Evolutionary conservation across 495 filamentous ascomycete species (phyloP).

Genomic region (Podospora fimiseda): DNA sequence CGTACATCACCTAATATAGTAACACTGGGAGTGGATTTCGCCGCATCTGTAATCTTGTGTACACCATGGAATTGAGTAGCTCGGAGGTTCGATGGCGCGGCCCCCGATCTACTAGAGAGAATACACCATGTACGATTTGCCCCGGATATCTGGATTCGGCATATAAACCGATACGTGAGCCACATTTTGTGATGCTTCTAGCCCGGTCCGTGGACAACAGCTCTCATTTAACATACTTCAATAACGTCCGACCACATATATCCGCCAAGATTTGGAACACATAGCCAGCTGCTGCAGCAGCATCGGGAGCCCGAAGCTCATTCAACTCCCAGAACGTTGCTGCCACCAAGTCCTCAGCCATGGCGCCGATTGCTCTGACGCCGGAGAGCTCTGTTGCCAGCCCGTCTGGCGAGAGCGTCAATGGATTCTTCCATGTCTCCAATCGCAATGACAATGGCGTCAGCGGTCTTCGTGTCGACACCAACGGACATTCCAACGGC

Average conservation of each 20-base stretch:
- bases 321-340: slow-evolving; percentile 2
- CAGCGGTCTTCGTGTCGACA: neutral
- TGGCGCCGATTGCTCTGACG: slow-evolving; percentile 40
- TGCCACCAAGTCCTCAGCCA: slow-evolving; percentile 25
- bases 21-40: slow-evolving; percentile 16
- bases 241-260: slow-evolving; percentile 11
- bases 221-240: slow-evolving; percentile 14
- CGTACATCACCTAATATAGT: slow-evolving; percentile 18
- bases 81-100: slow-evolving; percentile 10
- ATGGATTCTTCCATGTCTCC: slow-evolving; percentile 22
- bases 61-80: slow-evolving; percentile 13
- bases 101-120: slow-evolving; percentile 4
- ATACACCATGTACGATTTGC: neutral
- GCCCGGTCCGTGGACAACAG: slow-evolving; percentile 3
- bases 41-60: slow-evolving; percentile 6
- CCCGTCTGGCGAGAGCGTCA: slow-evolving; percentile 25
- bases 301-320: slow-evolving; percentile 2
- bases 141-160: slow-evolving; percentile 5
- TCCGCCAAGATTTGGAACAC: slow-evolving; percentile 21
- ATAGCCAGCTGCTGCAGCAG: slow-evolving; percentile 23
- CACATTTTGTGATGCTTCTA: slow-evolving; percentile 11
- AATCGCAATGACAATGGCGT: slow-evolving; percentile 11
- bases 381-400: slow-evolving; percentile 33
- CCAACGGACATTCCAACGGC: slow-evolving; percentile 33
- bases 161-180: slow-evolving; percentile 22